A percentile compares a stretch with the other conserved stretches of the same genome.
Conservation (phyloP, 805 yeast species). For the Suhomyces pyralidae region DNA sequence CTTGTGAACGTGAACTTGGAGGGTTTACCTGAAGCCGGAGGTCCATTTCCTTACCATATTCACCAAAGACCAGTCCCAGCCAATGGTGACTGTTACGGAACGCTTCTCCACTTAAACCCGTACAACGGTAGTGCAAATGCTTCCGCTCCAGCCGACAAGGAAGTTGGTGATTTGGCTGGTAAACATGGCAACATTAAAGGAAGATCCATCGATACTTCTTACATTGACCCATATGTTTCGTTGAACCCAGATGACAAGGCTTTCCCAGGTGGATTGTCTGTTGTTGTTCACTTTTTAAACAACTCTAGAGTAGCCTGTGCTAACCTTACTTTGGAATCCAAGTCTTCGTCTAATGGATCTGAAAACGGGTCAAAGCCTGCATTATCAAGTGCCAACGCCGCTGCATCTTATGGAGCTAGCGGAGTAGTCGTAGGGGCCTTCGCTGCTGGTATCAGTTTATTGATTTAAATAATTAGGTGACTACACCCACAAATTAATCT, state of each 20-base stretch:
- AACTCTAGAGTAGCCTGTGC: conserved; percentile 38
- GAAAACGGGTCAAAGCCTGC: conserved; percentile 3
- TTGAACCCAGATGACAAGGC: conserved; percentile 20
- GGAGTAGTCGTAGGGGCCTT: conserved; percentile 10
- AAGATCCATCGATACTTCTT: conserved; percentile 19
- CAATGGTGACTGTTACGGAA: conserved; percentile 31
- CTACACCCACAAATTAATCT: background rate
- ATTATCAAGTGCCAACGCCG: conserved; percentile 4
- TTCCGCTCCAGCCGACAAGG: conserved; percentile 21
- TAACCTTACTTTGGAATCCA: conserved; percentile 24
- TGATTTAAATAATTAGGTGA: conserved; percentile 4
- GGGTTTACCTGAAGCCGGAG: conserved; percentile 33
- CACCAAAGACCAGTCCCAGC: conserved; percentile 37
- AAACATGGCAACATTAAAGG: conserved; percentile 36
- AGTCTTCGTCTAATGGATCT: conserved; percentile 3
- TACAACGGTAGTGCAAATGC: conserved; percentile 29
- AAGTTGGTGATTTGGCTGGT: conserved; percentile 41
- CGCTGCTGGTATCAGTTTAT: conserved; percentile 12
- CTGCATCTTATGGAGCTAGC: conserved; percentile 3
- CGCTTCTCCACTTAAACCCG: conserved; percentile 37
- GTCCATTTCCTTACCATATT: conserved; percentile 41
- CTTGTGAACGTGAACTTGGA: conserved; percentile 28
- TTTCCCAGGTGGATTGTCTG: conserved; percentile 29
- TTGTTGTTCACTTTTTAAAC: conserved; percentile 34
- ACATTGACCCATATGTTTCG: conserved; percentile 23